A percentile compares a stretch with the other conserved stretches of the same genome.
Conservation (phyloP, 2,329 filamentous ascomycete species). For the Grosmannia huntii region DNA sequence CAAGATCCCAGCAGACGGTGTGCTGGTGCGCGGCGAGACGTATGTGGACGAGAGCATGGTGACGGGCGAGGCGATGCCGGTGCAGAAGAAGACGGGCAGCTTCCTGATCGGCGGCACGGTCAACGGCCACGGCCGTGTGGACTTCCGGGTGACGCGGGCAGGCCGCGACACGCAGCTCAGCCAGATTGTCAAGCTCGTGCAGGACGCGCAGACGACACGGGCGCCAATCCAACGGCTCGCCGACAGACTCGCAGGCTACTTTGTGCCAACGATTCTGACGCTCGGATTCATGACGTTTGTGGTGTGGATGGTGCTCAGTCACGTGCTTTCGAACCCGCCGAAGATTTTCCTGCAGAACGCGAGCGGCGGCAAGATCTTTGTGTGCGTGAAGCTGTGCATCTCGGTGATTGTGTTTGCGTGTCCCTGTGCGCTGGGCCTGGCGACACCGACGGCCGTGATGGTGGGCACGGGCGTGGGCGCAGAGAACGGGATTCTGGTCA, state of each 20-base stretch:
- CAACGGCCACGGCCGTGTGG: conserved; percentile 81
- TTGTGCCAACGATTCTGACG: conserved; percentile 77
- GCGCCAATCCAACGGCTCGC: conserved; percentile 91
- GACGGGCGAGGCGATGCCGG: conserved; percentile 91
- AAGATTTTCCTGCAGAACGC: conserved; percentile 69
- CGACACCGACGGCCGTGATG: conserved; percentile 96
- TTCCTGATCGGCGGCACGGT: conserved; percentile 85
- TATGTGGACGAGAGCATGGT: conserved; percentile 98
- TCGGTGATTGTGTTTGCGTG: conserved; percentile 98
- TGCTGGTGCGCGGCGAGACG: conserved; percentile 76
- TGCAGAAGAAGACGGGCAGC: conserved; percentile 73
- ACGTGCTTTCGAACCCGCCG: conserved; percentile 71
- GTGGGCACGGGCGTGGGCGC: conserved; percentile 95
- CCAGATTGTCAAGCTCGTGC: conserved; percentile 96
- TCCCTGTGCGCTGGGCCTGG: conserved; percentile 89
- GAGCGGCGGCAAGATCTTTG: conserved; percentile 87
- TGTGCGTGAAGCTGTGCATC: conserved; percentile 94
- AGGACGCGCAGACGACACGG: conserved; percentile 87
- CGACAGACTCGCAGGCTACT: conserved; percentile 83
- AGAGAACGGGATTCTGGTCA: conserved; percentile 93
- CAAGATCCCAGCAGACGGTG: conserved; percentile 89
- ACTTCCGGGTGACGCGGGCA: conserved; percentile 84
- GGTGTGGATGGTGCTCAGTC: conserved; percentile 89
- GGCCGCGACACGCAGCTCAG: conserved; percentile 93
- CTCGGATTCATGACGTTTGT: conserved; percentile 78